Evolutionary conservation across 2,329 filamentous ascomycete genomes (phyloP), one percentile per base, ranked within the genome.

Genomic region (Fusarium musae): DNA sequence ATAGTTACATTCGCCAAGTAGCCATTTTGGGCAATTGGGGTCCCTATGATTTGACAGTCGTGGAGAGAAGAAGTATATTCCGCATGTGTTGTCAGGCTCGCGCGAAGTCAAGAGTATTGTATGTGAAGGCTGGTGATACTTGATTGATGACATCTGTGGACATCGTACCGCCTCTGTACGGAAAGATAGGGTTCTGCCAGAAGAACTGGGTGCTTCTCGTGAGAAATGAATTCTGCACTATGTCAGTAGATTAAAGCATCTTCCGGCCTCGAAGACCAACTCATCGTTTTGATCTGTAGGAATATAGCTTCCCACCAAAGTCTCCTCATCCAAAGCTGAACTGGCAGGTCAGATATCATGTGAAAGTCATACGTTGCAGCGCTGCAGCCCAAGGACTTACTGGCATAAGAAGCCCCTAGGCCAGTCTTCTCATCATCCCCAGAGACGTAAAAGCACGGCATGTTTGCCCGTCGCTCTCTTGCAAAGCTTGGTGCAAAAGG

Each of bases 81-180:
- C 80, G 26, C 71, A 80, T 21, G 66, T 79, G 46, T 72, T 69
- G 17, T 75, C 79, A 5, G 82, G 80, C 21, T 79, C 76, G 2
- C 82, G 77, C 11, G 84, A 84, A 9, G 86, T 84, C 36, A 87
- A 60, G 9, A 88, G 77, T 8, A 88, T 76, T 43, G 78, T 82
- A 63, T 83, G 79, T 3, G 83, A 83, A 9, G 83, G 78, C 9
- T 79, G 74, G 59, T 87, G 84, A 60, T 86, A 88, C 63, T 83
- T 82, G 71, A 89, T 84, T 9, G 85, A 85, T 13, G 85, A 85
- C 59, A 86, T 81, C 46, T 84, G 79, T 11, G 79, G 78, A 19
- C 80, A 79, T n/a, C 77, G 75, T n/a, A 84, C 75, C 77, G 82
- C 78, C 70, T 86, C 84, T 6, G 75, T 77, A 60, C 54, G 78